Base-by-base conservation (phyloP, 2,329 filamentous ascomycete genomes). In the Didymosphaeria variabile region DNA sequence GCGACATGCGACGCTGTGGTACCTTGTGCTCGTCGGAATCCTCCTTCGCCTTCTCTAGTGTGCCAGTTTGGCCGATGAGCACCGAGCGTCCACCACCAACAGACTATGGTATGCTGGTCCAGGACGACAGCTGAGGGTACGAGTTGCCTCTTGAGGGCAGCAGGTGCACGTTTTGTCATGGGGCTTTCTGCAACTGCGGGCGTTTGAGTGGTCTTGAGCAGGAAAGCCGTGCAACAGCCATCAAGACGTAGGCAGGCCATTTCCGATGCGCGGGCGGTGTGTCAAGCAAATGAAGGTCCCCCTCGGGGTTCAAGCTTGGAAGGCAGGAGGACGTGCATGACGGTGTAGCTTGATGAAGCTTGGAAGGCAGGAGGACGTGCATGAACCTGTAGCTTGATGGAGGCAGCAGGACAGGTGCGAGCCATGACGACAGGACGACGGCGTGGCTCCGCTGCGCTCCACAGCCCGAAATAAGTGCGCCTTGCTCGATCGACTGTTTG, bases 101-200 rank as follows among this genome's bases (percentile, higher is more conserved):
- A 31, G 40, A 49, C 29, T 7, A 26, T 49, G 26, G 45, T 23
- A 29, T 49, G 29, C 45, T 26, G 5, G 44, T 12, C 12, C 3
- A 3, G 19, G 34, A 36, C 10, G 9, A 13, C 12, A 7, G 34
- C 5, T 13, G 34, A 40, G 36, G 17, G 52, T 36, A 57, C 32
- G 23, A 15, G 13, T 36, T 36, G 34, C 51, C 36, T 42, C 5
- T 54, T 32, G 7, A 19, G 38, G 52, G 21, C 9, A 21, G 4
- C 26, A 21, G 34, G 7, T 50, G 46, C 17, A 21, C 23, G 55
- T 40, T 23, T 17, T 40, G 17, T 40, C 15, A n/a, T 40, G 38
- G n/a, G n/a, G n/a, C n/a, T n/a, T n/a, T 52, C 50, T 61, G 59
- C 54, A 17, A 58, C 59, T 55, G 26, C 34, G 55, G 42, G 51